Evolutionary conservation across 1,284 basidiomycete genomes (phyloP), one percentile per base, ranked within the genome.

Genomic region (Vanrija sp.): DNA sequence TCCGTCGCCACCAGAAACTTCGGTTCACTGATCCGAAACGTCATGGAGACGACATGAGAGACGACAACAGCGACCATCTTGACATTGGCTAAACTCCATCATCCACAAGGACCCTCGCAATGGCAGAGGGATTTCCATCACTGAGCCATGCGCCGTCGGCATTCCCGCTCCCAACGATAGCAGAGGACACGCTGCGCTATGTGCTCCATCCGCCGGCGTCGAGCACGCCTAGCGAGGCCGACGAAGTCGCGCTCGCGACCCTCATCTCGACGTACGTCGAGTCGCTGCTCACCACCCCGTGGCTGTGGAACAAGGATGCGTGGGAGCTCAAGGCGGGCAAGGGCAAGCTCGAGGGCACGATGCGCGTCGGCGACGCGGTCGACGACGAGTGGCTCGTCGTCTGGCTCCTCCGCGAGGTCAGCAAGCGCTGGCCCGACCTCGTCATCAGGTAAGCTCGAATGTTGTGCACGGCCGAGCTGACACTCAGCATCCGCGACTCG

Each of bases 331-430:
- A 89, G 66, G 80, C 88, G 3, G 49, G 14, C 80, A 80, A 6
- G 64, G 75, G 45, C 9, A 58, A 54, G 58, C 77, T 93, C 0
- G 84, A 88, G 65, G 89, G 91, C 7, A 78, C 79, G 38, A 89
- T 92, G 85, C 81, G 92, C 46, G 87, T 95, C 19, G 92, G 92
- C 4, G 95, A 96, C 73, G 89, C 87, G 51, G 83, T 98, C 18
- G 93, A 98, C 69, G 94, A 98, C 69, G 95, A 98, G 76, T 98
- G 94, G 94, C 87, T 87, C 68, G 82, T 84, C 16, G 90, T 95
- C 15, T 98, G 91, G 89, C 79, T 97, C 38, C 76, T 96, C 59
- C 81, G 80, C 63, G 83, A 90, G 74, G 81, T 94, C 53, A 88
- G 85, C 58, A 76, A 79, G 47, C 83, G 83, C 58, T 92, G 88